Evolutionary conservation across 192 early-diverging fungal species (phyloP), one percentile per base, ranked within the genome.

Genomic region (Umbelopsis isabellina): DNA sequence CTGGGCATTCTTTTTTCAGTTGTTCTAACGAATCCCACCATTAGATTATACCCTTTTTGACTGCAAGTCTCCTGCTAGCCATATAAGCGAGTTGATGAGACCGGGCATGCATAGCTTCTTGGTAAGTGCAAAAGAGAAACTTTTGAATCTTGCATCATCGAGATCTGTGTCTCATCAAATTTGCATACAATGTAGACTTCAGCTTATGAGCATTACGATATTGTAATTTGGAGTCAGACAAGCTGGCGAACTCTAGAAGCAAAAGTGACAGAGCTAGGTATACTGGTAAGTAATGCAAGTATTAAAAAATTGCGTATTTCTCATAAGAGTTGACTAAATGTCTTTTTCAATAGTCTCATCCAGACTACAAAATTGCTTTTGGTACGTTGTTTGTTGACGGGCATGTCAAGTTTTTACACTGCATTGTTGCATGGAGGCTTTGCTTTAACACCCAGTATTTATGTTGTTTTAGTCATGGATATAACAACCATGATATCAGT

Each of bases 201-300:
- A 0, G 75, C 86, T 0, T 89, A 90, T 70, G 85, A 85, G 46
- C 78, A 88, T 70, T 93, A 91, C 65, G 92, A 92, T 69, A 80
- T 91, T 65, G 87, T 91, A 9, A 86, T 93, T 51, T 93, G 91
- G 91, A 89, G 88, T 70, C 92, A 93, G 73, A 93, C 92, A 1
- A 79, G 79, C 30, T 91, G 90, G 90, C 84, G 81, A 45, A 86
- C 84, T 15, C 74, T 93, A 11, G 90, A 93, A 64, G 86, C 87
- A 74, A 93, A 93, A 50, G 88, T 93, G 21, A 93, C 90, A 10
- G 78, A 89, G 35, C 75, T 91, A 73, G 91, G 91, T 22, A 80
- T 91, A 71, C 72, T 91, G 58, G 82, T 71, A 55, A 50, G 69
- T 11, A 12, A 2, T 6, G 3, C 22, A 1, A 41, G 6, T 10